Evolutionary conservation across 2,329 filamentous ascomycete species (phyloP).

Genomic region (Penicillium italicum): DNA sequence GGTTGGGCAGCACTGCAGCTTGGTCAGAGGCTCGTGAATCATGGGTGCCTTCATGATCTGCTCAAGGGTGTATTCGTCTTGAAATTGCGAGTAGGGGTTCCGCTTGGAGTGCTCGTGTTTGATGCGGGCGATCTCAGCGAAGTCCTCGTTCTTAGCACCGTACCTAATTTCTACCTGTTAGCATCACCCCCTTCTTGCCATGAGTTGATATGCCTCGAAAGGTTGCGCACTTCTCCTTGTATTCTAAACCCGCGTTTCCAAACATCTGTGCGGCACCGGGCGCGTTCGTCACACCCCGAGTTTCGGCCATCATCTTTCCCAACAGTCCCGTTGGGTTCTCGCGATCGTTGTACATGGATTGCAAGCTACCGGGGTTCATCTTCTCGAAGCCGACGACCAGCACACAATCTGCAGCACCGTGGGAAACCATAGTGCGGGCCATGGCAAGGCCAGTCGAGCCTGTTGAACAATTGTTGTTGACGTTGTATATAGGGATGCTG

Average conservation of each 20-base stretch:
- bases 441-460: constrained; percentile 88
- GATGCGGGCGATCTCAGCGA: constrained; percentile 87
- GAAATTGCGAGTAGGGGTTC: constrained; percentile 98
- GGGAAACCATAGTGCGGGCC: constrained; percentile 72
- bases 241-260: constrained; percentile 88
- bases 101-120: constrained; percentile 89
- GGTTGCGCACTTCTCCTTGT: constrained; percentile 75
- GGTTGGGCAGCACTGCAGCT: constrained; percentile 97
- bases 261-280: constrained; percentile 91
- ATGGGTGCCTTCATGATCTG: constrained; percentile 71
- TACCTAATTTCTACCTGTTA: constrained; percentile 52
- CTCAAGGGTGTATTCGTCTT: constrained; percentile 81
- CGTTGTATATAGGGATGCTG: constrained; percentile 91
- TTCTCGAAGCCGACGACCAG: constrained; percentile 96
- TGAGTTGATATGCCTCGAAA: not conserved
- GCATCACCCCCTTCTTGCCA: not conserved
- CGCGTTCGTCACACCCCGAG: constrained; percentile 74
- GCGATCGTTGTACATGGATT: constrained; percentile 80
- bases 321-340: constrained; percentile 73
- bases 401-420: constrained; percentile 81
- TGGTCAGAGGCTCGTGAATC: constrained; percentile 85
- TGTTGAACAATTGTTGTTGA: constrained; percentile 98
- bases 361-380: constrained; percentile 89
- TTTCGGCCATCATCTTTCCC: constrained; percentile 74
- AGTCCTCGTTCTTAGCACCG: constrained; percentile 78